Evolutionary conservation across 176 grass and related monocot genomes (phyloP).

Genomic region (Puccinellia tenuiflora): DNA sequence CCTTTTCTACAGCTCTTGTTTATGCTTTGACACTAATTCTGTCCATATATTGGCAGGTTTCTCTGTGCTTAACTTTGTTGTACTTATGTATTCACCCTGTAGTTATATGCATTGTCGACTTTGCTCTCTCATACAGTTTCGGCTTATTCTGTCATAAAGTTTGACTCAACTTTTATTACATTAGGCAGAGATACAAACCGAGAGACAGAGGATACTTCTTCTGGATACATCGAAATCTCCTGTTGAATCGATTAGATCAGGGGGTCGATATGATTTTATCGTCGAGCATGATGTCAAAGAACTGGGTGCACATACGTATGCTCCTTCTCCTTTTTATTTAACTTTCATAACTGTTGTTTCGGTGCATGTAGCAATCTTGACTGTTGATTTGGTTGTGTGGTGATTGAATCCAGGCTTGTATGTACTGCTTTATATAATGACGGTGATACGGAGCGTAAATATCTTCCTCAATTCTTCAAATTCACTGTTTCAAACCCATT

Average conservation of each 20-base stretch:
- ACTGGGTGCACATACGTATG: slow-evolving; percentile 83
- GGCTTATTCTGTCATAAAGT: slow-evolving; percentile 18
- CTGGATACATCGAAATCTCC: slow-evolving; percentile 88
- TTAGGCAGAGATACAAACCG: slow-evolving; percentile 97
- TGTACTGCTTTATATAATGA: slow-evolving; percentile 96
- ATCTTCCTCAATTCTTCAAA: slow-evolving; percentile 99
- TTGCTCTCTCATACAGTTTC: slow-evolving; percentile 9
- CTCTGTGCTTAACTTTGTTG: not conserved
- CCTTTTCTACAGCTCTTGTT: not conserved
- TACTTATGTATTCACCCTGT: not conserved
- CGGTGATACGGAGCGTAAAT: slow-evolving; percentile 88
- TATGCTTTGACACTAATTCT: not conserved
- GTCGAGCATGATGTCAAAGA: slow-evolving; percentile 99
- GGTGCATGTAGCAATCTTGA: not conserved
- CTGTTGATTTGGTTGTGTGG: slow-evolving; percentile 26
- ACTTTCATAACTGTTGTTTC: not conserved
- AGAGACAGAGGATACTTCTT: slow-evolving; percentile 81
- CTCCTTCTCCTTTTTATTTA: slow-evolving; percentile 23
- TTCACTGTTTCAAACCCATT: slow-evolving; percentile 90
- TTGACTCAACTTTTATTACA: slow-evolving; percentile 20
- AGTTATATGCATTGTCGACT: slow-evolving; percentile 2
- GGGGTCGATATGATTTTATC: slow-evolving; percentile 96
- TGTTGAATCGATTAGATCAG: slow-evolving; percentile 89
- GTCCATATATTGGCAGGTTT: not conserved
- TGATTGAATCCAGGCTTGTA: slow-evolving; percentile 70